Evolutionary conservation across 2,329 filamentous ascomycete species (phyloP).

Genomic region (Ophiostoma triangulosporum): DNA sequence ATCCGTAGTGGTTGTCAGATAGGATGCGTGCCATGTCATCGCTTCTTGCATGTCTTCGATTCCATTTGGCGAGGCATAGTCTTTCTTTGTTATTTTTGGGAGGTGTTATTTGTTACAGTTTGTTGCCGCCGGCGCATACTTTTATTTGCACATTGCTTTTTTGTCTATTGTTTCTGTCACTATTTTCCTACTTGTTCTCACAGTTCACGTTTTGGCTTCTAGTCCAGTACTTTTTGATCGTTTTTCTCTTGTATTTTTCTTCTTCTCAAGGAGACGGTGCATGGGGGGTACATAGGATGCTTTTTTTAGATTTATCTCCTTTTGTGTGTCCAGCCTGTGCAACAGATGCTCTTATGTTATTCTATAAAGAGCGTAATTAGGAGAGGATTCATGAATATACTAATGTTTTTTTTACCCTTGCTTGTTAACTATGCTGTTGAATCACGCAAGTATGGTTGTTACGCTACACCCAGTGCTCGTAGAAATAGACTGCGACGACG

Average conservation of each 20-base stretch:
- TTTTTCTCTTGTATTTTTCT: background rate
- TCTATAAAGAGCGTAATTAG: constrained; percentile 2
- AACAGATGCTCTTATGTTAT: background rate
- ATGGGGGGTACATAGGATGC: constrained; percentile 3
- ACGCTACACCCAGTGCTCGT: too few species aligned
- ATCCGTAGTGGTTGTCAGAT: background rate
- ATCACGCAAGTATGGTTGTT: background rate
- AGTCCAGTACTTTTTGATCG: background rate
- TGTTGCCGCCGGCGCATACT: background rate
- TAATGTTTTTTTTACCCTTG: background rate
- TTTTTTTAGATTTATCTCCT: constrained; percentile 10
- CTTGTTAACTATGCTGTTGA: too few species aligned
- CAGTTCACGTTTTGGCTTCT: background rate
- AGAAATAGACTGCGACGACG: background rate
- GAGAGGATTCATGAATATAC: background rate
- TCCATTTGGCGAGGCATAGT: background rate
- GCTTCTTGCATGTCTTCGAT: background rate
- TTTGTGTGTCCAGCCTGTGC: constrained; percentile 7
- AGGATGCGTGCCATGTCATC: background rate
- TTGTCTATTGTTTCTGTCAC: too few species aligned
- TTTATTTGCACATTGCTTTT: background rate
- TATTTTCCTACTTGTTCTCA: background rate
- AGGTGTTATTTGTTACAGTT: constrained; percentile 4
- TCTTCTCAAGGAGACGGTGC: background rate
- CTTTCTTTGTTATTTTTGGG: constrained; percentile 1